Base-by-base conservation (phyloP, 371 early-diverging fungal genomes). In the Zychaea mexicana region DNA sequence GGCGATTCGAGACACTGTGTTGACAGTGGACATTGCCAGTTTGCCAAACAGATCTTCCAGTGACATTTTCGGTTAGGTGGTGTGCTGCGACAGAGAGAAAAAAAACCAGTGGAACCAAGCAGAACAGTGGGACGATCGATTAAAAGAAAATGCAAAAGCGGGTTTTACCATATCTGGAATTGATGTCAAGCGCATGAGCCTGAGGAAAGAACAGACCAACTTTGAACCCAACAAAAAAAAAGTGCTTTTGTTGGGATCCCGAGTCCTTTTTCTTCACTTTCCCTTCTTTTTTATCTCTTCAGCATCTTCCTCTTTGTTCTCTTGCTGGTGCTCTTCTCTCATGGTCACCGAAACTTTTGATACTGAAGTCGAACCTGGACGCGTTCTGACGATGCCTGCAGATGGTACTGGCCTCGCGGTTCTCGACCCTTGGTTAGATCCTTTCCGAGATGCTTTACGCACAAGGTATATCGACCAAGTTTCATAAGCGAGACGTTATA, bases 1-100 rank as follows among this genome's bases (percentile, higher is more conserved):
- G 19, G 92, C 92, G 22, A 90, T 90, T 47, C 87, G 85, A 49
- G 91, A 90, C 2, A 88, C 92, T n/a, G 90, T 83, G 4, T 84
- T 81, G 22, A 88, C 90, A 10, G 90, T 89, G 21, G 83, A 84
- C 60, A 91, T 68, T 2, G 92, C 91, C 24, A 90, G 66, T 62
- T 85, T 89, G 3, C 87, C 75, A 62, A 91, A 85, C 7, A 91
- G 62, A 52, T 87, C 86, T 64, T 91, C 91, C 66, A 90, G 55
- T 19, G 69, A 72, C 46, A 71, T 60, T 69, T 73, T 79, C 28
- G 17, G 19, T 13, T 8, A 42, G 15, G 42, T 42, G 7, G 7
- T 7, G 42, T 42, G 42, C 7, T 42, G 15, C 7, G 15, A 42
- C 4, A 42, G 42, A 1, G 15, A 42, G 4, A 15, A 42, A 42